Conservation (phyloP, 2,329 filamentous ascomycete genomes). For the Nakataea oryzae region DNA sequence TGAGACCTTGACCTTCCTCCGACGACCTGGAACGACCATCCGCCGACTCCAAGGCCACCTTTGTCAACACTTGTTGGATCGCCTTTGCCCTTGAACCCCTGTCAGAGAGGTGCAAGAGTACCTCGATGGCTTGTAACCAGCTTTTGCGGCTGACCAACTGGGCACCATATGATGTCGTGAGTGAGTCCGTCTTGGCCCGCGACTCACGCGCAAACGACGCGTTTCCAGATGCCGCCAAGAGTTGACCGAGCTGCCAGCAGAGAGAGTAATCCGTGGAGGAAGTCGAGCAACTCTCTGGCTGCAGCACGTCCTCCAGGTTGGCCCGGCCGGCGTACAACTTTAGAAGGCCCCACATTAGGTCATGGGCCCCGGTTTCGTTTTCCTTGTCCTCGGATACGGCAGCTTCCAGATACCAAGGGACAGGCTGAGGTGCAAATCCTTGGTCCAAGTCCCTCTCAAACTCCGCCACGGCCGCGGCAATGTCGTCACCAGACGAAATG, state of each 20-base stretch:
- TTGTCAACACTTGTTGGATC: conserved; percentile 63
- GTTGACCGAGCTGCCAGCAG: conserved; percentile 75
- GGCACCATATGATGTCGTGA: conserved; percentile 28
- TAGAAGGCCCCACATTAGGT: conserved; percentile 79
- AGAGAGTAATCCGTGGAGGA: conserved; percentile 67
- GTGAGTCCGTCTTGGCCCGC: conserved; percentile 52
- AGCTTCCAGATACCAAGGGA: conserved; percentile 60
- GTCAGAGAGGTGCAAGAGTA: conserved; percentile 65
- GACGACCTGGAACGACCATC: neutral
- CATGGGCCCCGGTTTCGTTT: conserved; percentile 48
- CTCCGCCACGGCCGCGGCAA: conserved; percentile 60
- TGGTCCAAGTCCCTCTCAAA: conserved; percentile 66
- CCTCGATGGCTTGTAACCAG: conserved; percentile 64
- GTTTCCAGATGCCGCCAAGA: conserved; percentile 41
- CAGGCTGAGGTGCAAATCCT: conserved; percentile 60
- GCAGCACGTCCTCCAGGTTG: conserved; percentile 59
- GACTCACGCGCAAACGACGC: conserved; percentile 56
- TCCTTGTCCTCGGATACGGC: conserved; percentile 45
- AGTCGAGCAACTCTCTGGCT: conserved; percentile 66
- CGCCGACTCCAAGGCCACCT: conserved; percentile 14
- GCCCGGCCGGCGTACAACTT: conserved; percentile 61
- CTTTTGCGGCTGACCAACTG: conserved; percentile 38
- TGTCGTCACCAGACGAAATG: conserved; percentile 53
- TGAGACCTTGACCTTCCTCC: conserved; percentile 1
- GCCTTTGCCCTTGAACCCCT: conserved; percentile 50